Evolutionary conservation across 495 filamentous ascomycete species (phyloP), one percentile per base, ranked within the genome.

Genomic region (Parmelia sp.): DNA sequence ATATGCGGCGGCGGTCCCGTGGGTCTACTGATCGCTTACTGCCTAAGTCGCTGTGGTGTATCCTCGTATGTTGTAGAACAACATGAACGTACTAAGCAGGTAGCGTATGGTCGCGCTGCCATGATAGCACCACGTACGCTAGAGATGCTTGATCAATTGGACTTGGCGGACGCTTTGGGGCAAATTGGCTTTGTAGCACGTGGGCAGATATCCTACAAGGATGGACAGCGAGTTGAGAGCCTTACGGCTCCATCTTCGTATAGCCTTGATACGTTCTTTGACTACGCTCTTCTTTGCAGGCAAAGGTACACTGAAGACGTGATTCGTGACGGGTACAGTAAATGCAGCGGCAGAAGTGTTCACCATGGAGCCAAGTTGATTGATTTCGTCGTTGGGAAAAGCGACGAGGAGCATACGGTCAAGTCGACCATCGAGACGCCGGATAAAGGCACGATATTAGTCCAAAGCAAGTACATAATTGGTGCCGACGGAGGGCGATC

Each of bases 1-100:
- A 92, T 96, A 71, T 80, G 94, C 65, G 91, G 91, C 66, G 91
- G 91, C 61, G 91, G 91, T 39, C 91, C 91, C 15, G 91, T 90
- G 35, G 91, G 91, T 44, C 83, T 95, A 59, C 84, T 92, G 71
- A 82, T 92, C 27, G 92, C 89, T 23, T 88, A 91, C 37, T 90
- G 87, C 73, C 86, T 88, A 66, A 82, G 81, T 37, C 75, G 85
- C 71, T 85, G 82, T 82, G 85, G 84, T 12, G 27, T 69, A 14
- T 64, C 61, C 21, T 62, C 58, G 17, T 59, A 62, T 29, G 21
- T 67, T 23, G 25, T 63, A 0, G 65, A 69, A 44, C 61, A 69
- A 36, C 35, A 61, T 17, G 61, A 63, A 9, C 47, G 47, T 27
- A 23, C 57, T 15, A 59, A 58, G 27, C 68, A 69, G 44, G 35